Evolutionary conservation across 2,329 filamentous ascomycete species (phyloP).

Genomic region (Aspergillus niger): DNA sequence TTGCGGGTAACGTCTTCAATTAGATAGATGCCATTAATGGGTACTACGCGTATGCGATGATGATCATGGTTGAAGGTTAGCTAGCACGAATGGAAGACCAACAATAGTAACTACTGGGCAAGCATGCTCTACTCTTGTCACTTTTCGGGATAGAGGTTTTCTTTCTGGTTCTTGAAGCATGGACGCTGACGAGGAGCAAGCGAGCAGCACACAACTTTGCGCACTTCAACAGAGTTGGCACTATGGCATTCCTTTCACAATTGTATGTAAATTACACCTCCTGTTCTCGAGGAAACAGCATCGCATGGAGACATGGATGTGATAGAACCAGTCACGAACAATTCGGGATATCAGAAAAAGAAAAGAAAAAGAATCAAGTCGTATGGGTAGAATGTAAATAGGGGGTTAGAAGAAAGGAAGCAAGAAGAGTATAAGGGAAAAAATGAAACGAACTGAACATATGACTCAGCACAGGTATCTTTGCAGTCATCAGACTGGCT

Average conservation of each 20-base stretch:
- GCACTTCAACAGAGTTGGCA: conserved; percentile 1
- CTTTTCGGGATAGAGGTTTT: too few relatives aligned
- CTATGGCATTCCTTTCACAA: conserved; percentile 16
- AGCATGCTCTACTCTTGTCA: too few relatives aligned
- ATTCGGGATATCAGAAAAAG: conserved; percentile 20
- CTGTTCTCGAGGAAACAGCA: conserved; percentile 15
- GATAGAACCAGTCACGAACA: conserved; percentile 19
- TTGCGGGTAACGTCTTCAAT: too few relatives aligned
- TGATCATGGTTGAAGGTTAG: too few relatives aligned
- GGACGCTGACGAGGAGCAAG: background rate
- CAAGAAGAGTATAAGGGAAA: conserved; percentile 11
- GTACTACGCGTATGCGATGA: too few relatives aligned
- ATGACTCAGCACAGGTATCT: conserved; percentile 38
- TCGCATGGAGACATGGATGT: conserved; percentile 18
- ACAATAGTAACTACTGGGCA: too few relatives aligned
- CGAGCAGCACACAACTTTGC: background rate
- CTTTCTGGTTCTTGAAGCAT: background rate
- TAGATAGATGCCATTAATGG: too few relatives aligned
- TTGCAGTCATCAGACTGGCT: conserved; percentile 33
- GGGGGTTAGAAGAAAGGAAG: conserved; percentile 15
- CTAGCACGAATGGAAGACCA: too few relatives aligned
- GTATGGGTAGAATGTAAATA: conserved; percentile 13
- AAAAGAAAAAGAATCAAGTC: conserved; percentile 17
- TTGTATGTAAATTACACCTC: conserved; percentile 23
- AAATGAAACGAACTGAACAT: conserved; percentile 20